Percentiles rank a stretch among this genome's conserved stretches.
phyloP scores from a whole-genome alignment of 169 alveolate genomes.

The Plasmodium cynomolgi region DNA sequence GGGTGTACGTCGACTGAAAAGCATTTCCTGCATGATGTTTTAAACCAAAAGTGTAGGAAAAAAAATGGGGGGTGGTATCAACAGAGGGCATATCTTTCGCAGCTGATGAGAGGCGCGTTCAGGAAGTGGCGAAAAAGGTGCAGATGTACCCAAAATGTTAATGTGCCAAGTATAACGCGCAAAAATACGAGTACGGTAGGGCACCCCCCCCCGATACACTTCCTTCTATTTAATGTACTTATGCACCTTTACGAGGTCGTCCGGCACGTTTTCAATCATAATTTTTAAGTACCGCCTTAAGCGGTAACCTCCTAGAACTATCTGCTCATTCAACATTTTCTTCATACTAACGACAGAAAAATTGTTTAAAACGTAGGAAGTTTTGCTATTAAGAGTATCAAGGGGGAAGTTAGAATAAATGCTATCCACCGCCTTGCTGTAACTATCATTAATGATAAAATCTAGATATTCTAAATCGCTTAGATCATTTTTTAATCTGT shows the following conservation, averaged over 20 bases:
- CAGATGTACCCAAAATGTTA: background rate
- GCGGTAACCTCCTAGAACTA: slow-evolving; percentile 63
- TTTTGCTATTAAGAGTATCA: slow-evolving; percentile 22
- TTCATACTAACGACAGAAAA: slow-evolving; percentile 4
- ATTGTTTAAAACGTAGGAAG: background rate
- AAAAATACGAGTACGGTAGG: background rate
- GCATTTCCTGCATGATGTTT: background rate
- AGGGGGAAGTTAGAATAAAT: slow-evolving; percentile 32
- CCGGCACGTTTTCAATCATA: slow-evolving; percentile 53
- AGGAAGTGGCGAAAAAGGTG: background rate
- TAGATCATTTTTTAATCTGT: slow-evolving; percentile 37
- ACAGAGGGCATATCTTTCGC: background rate
- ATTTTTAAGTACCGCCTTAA: slow-evolving; percentile 43
- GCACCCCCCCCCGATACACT: background rate
- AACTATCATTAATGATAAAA: slow-evolving; percentile 38
- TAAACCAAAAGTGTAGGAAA: background rate
- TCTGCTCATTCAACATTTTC: slow-evolving; percentile 43
- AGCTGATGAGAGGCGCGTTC: background rate
- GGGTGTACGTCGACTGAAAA: background rate
- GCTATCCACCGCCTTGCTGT: background rate
- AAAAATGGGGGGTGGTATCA: background rate
- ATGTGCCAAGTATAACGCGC: background rate
- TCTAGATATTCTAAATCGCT: slow-evolving; percentile 12
- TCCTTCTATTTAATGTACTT: background rate
- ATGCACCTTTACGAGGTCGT: slow-evolving; percentile 3